These are phyloP conservation scores for Suillus variegatus DNA, from an alignment of 768 basidiomycete species.

Conservation along the genomic window DNA sequence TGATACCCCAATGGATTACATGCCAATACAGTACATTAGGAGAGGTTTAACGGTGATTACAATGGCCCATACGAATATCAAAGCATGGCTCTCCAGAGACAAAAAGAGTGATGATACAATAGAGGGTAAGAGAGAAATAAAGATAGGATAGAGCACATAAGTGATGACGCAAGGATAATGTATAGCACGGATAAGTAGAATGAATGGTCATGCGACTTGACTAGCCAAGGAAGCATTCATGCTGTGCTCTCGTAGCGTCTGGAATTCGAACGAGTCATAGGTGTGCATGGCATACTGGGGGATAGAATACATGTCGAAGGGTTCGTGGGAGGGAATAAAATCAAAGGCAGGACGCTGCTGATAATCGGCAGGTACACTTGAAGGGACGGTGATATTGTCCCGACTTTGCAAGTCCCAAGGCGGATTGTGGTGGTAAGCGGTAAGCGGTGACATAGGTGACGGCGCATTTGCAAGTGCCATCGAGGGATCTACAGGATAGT, in stretches of 20 bases:
- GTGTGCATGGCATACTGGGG: conserved; percentile 19
- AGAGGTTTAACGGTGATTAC: conserved; percentile 14
- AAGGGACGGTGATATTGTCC: not conserved
- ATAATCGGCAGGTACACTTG: not conserved
- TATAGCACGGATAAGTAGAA: conserved; percentile 7
- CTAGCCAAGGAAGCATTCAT: conserved; percentile 16
- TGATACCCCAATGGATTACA: conserved; percentile 21
- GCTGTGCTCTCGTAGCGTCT: conserved; percentile 31
- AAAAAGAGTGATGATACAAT: conserved; percentile 22
- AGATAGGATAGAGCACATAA: conserved; percentile 3
- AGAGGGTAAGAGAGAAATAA: conserved; percentile 26
- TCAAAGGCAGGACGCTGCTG: conserved; percentile 16
- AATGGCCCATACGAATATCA: conserved; percentile 13
- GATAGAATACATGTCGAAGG: conserved; percentile 19
- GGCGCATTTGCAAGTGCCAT: conserved; percentile 12
- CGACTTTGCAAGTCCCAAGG: not conserved
- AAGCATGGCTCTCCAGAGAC: conserved; percentile 4
- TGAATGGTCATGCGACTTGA: conserved; percentile 21
- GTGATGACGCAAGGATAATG: not conserved
- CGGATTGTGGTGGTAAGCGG: not conserved
- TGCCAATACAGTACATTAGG: conserved; percentile 14
- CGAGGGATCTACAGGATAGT: conserved; percentile 24
- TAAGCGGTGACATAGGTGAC: not conserved
- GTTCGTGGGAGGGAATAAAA: conserved; percentile 22
- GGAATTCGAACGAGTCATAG: conserved; percentile 37